Evolutionary conservation across 768 basidiomycete genomes (phyloP).

Genomic region (Multifurca ochricompacta): DNA sequence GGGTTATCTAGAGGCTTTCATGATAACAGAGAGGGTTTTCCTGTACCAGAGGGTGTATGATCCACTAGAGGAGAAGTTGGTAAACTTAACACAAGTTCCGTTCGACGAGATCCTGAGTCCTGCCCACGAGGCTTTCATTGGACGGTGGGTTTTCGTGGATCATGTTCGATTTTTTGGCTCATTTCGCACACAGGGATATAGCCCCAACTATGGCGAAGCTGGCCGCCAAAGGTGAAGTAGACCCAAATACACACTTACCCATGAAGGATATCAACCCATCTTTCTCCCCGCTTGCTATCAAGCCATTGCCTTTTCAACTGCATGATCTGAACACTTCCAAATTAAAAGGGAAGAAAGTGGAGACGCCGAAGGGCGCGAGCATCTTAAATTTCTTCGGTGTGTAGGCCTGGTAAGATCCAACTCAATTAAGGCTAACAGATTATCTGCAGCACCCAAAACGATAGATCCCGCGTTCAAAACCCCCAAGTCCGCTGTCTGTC

Average conservation of each 20-base stretch:
- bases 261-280: conserved; percentile 75
- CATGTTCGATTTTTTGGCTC: background rate
- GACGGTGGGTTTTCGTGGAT: conserved; percentile 39
- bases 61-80: conserved; percentile 54
- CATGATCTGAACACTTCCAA: conserved; percentile 16
- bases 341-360: conserved; percentile 28
- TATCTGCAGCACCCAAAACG: conserved; percentile 11
- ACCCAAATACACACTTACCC: conserved; percentile 58
- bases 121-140: conserved; percentile 64
- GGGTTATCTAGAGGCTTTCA: conserved; percentile 68
- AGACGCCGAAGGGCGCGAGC: conserved; percentile 28
- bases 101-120: conserved; percentile 46
- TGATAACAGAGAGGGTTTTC: conserved; percentile 85
- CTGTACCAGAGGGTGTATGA: conserved; percentile 89
- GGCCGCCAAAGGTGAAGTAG: conserved; percentile 59
- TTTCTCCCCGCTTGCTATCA: conserved; percentile 48
- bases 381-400: conserved; percentile 62
- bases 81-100: conserved; percentile 59
- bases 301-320: conserved; percentile 30
- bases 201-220: conserved; percentile 54
- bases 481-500: conserved; percentile 7
- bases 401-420: conserved; percentile 22
- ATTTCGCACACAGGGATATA: conserved; percentile 43
- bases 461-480: conserved; percentile 8
- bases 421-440: background rate